Evolutionary conservation across 1,284 basidiomycete species (phyloP), one percentile per base, ranked within the genome.

Genomic region (Trametes sp.): DNA sequence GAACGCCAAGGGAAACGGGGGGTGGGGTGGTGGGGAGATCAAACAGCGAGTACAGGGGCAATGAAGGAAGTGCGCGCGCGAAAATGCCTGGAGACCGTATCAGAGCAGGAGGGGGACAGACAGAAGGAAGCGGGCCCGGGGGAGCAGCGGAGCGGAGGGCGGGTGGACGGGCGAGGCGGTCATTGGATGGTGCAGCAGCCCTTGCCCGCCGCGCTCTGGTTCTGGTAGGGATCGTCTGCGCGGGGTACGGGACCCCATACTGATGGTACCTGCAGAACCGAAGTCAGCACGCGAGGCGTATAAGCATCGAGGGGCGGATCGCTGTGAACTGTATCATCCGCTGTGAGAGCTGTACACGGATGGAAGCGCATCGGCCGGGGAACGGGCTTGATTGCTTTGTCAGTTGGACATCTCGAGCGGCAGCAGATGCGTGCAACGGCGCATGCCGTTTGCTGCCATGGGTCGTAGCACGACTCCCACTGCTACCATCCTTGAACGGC

Each of bases 231-330:
- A 75, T 96, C 94, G 76, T 96, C 93, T 67, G 68, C 86, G 85
- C 80, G 94, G 95, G 73, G 86, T 87, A 95, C 87, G 24, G 92
- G 90, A n/a, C 96, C 96, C 96, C 96, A 98, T 50, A 97, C 90
- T 49, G 90, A 94, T 7, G 95, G 94, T 52, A 95, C 86, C 92
- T 94, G 74, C 3, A 21, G 53, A 84, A 84, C 33, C 7, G 42
- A 26, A 14, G 50, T 57, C 28, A 70, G 83, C 76, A 54, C 33
- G n/a, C 24, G 26, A 83, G 80, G 67, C n/a, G 83, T 88, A 62
- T 49, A 31, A 26, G 36, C 45, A 24, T 24, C 13, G 90, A 90
- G 75, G 21, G 93, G 95, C 54, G 94, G 94, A 76, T 96, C 94
- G 90, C 35, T 90, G 93, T 4, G 95, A 38, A 48, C 14, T 36